phyloP scores from a whole-genome alignment of 352 stramenopile genomes.

The Globisporangium irregulare region DNA sequence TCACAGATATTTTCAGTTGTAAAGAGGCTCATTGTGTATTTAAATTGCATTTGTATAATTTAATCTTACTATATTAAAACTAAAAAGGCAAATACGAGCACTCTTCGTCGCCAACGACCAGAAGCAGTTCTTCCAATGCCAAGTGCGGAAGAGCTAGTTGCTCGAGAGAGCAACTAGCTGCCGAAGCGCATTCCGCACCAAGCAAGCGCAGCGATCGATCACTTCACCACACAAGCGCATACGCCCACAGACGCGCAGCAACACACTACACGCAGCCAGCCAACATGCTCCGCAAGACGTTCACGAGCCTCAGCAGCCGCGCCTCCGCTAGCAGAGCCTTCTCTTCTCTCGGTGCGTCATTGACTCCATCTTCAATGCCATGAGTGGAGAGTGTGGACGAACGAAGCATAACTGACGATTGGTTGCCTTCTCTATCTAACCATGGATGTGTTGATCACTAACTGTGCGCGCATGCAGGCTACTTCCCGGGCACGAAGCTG shows the following conservation, averaged over 20 bases:
- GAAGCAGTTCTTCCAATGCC: not conserved
- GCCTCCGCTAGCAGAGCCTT: conserved; percentile 16
- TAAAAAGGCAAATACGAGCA: not conserved
- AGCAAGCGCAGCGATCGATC: not conserved
- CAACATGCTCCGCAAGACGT: conserved; percentile 19
- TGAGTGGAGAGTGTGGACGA: not conserved
- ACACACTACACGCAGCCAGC: not conserved
- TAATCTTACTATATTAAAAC: not conserved
- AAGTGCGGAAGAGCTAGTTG: not conserved
- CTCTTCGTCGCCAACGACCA: not conserved
- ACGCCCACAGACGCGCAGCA: not conserved
- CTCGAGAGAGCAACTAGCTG: not conserved
- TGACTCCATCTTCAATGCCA: not conserved
- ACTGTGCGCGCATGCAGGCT: conserved; percentile 25
- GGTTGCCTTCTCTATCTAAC: not conserved
- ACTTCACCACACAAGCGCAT: not conserved
- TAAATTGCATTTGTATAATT: not conserved
- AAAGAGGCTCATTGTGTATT: not conserved
- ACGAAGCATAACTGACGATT: not conserved
- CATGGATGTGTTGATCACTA: not conserved
- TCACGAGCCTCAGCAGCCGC: conserved; percentile 15
- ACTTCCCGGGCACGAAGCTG: conserved; percentile 80
- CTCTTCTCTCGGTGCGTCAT: conserved; percentile 32
- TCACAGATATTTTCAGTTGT: not conserved
- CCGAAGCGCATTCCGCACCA: conserved; percentile 1